A percentile compares a stretch with the other conserved stretches of the same genome.
These are phyloP conservation scores for Aureobasidium sp. DNA, from an alignment of 2,329 filamentous ascomycete species.

Conservation along the genomic window DNA sequence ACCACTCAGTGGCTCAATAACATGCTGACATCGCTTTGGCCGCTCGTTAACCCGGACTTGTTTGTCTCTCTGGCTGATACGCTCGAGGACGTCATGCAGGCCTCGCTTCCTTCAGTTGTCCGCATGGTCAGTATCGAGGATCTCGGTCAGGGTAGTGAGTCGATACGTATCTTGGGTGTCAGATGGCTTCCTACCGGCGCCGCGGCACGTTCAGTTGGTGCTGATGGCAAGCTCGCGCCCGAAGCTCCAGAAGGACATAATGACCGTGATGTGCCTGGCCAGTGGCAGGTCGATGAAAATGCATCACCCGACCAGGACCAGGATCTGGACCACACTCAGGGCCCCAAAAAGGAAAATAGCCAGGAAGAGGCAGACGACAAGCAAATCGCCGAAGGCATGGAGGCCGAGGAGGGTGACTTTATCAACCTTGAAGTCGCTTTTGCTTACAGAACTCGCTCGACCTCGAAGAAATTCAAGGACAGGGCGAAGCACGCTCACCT, in stretches of 20 bases:
- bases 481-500: constrained; percentile 68
- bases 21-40: constrained; percentile 62
- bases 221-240: constrained; percentile 51
- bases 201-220: constrained; percentile 53
- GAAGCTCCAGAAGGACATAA: constrained; percentile 36
- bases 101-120: constrained; percentile 60
- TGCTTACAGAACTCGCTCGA: constrained; percentile 60
- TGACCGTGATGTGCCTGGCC: constrained; percentile 45
- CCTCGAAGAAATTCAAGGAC: constrained; percentile 51
- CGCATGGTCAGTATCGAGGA: constrained; percentile 57
- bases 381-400: constrained; percentile 54
- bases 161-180: constrained; percentile 62
- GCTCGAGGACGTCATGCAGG: constrained; percentile 75
- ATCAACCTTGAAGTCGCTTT: constrained; percentile 71
- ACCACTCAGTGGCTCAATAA: constrained; percentile 68
- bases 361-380: constrained; percentile 27
- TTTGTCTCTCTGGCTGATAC: constrained; percentile 63
- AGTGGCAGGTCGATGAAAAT: constrained; percentile 34
- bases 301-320: constrained; percentile 31
- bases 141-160: constrained; percentile 66
- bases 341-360: constrained; percentile 17
- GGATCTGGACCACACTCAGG: constrained; percentile 32
- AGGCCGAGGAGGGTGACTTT: constrained; percentile 71
- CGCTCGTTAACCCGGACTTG: constrained; percentile 67
- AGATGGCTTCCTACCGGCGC: constrained; percentile 67